Evolutionary conservation across 352 stramenopile genomes (phyloP), one percentile per base, ranked within the genome.

Genomic region (Phytophthora gonapodyides): DNA sequence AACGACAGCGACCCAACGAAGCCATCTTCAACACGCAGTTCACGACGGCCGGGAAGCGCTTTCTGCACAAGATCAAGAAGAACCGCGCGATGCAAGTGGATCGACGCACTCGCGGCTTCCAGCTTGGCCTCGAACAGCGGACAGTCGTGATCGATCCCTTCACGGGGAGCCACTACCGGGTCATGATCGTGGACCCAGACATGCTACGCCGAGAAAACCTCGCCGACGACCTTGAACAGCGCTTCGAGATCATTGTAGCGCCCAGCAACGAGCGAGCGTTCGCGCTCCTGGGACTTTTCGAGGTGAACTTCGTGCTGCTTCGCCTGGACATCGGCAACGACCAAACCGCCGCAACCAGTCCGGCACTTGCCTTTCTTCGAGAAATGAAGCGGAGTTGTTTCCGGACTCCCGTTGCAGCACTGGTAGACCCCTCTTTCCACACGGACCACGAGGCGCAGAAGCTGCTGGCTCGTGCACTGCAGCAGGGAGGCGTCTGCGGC

Each of bases 11-110:
- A 6, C 80, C 83, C 1, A 89, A 80, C 67, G 79, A 92, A 47
- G 83, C 79, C 19, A 89, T 92, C 56, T 92, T 89, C 64, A 90
- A 92, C 59, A 88, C 80, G 12, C 82, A 92, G 53, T 87, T 92
- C 60, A 89, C 80, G 31, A 86, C 77, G 0, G 80, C 83, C 0
- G 79, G 83, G 0, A 80, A 80, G 10, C 77, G 73, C 34, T 89
- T 92, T 41, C 61, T 90, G 51, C 78, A 69, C 13, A 92, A 89
- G 55, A 76, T 87, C 33, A 88, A 89, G 63, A 89, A 89, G 52
- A 88, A 89, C 67, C 80, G 79, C 21, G 83, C 83, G 7, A 85
- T 89, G 77, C 78, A 89, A 51, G 75, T 90, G 8, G 77, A 90
- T 48, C 71, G 83, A 19, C 80, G 80, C 48, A 86, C 77, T 1